These are phyloP conservation scores for Avicennia marina DNA, from an alignment of 257 asterid species.

Conservation along the genomic window DNA sequence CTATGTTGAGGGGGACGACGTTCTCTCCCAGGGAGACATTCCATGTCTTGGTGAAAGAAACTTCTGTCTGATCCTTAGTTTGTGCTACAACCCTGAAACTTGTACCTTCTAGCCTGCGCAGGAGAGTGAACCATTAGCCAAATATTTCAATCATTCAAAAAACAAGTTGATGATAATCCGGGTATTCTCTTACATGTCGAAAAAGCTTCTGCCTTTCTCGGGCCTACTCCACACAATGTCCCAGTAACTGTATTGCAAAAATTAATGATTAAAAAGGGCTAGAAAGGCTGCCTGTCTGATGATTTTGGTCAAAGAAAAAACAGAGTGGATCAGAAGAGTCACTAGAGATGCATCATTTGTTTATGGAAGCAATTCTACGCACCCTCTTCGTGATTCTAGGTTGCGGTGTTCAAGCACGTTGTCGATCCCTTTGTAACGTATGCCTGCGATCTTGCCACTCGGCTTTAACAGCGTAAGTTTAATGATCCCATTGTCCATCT, in stretches of 20 bases:
- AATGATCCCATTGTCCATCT: conserved; percentile 53
- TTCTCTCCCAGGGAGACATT: conserved; percentile 10
- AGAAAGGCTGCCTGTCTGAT: neutral
- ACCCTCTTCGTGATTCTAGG: conserved; percentile 47
- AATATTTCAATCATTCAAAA: neutral
- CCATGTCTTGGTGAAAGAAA: conserved; percentile 61
- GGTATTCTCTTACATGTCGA: conserved; percentile 30
- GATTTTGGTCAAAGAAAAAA: too few relatives aligned
- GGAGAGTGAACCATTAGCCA: neutral
- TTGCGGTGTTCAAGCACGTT: conserved; percentile 35
- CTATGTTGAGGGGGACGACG: conserved; percentile 41
- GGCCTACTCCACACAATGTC: conserved; percentile 58
- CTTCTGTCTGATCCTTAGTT: conserved; percentile 42
- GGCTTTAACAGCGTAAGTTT: conserved; percentile 41
- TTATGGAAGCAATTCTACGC: neutral
- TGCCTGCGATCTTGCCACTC: conserved; percentile 34
- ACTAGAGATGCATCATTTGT: too few relatives aligned
- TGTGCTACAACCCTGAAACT: conserved; percentile 36
- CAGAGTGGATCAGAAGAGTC: too few relatives aligned
- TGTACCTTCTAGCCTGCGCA: conserved; percentile 29
- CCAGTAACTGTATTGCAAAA: conserved; percentile 50
- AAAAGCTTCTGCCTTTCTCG: conserved; percentile 15
- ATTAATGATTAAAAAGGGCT: neutral
- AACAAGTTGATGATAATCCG: too few relatives aligned
- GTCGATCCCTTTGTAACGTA: conserved; percentile 38